Percentiles rank a stretch among this genome's conserved stretches.
Conservation (phyloP, 2,329 filamentous ascomycete species). For the Nectriaceae sp. region DNA sequence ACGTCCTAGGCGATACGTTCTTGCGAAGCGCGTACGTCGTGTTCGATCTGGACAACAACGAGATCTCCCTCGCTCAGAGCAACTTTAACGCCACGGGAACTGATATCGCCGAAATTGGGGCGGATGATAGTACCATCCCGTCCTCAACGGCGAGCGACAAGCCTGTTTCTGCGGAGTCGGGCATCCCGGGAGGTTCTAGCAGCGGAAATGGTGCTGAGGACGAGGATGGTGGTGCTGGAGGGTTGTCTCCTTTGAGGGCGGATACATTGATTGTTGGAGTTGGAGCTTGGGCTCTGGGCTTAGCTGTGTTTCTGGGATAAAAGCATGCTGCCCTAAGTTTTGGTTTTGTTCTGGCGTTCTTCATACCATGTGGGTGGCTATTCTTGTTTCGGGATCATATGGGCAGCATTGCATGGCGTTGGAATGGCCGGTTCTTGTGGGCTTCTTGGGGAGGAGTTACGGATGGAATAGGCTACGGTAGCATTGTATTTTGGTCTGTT, state of each 20-base stretch:
- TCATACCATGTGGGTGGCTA: too few relatives aligned
- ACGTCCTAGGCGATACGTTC: constrained; percentile 74
- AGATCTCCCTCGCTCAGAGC: constrained; percentile 70
- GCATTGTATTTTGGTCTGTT: too few relatives aligned
- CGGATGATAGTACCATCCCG: constrained; percentile 52
- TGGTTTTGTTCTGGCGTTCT: constrained; percentile 1
- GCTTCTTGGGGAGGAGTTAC: too few relatives aligned
- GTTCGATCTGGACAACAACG: constrained; percentile 71
- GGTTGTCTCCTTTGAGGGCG: constrained; percentile 6
- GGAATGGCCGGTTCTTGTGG: too few relatives aligned
- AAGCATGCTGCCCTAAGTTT: background rate
- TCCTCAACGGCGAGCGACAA: constrained; percentile 52
- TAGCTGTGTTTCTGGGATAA: constrained; percentile 16
- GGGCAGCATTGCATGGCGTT: too few relatives aligned
- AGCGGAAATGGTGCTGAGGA: background rate
- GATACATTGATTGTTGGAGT: constrained; percentile 6
- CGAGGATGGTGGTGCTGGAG: constrained; percentile 11
- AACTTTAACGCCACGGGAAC: constrained; percentile 54
- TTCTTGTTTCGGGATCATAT: too few relatives aligned
- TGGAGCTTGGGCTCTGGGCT: constrained; percentile 14
- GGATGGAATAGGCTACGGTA: too few relatives aligned
- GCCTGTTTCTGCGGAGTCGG: constrained; percentile 51
- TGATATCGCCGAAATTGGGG: constrained; percentile 57
- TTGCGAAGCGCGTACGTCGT: constrained; percentile 75
- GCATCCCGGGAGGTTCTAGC: constrained; percentile 28